Conservation (phyloP, 306 rosid genomes). For the Rubus idaeus region DNA sequence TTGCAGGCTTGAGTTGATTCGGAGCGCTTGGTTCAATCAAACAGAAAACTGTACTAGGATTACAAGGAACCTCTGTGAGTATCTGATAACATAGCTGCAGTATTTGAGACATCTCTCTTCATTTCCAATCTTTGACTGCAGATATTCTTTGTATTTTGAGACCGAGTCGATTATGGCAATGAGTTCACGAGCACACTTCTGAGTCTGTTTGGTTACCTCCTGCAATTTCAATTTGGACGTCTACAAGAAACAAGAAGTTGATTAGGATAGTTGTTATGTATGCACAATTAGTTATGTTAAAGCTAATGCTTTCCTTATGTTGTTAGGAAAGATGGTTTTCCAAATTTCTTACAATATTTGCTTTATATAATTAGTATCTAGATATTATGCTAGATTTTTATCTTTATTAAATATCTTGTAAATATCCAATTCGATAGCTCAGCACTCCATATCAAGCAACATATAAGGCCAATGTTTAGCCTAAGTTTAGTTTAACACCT, state of each 20-base stretch:
- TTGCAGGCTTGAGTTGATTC: background rate
- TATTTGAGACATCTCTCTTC: conserved; percentile 53
- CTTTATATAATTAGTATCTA: too few relatives aligned
- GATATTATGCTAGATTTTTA: too few relatives aligned
- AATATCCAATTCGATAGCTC: too few relatives aligned
- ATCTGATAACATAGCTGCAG: conserved; percentile 53
- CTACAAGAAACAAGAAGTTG: conserved; percentile 38
- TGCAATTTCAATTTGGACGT: conserved; percentile 58
- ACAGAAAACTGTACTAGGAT: conserved; percentile 27
- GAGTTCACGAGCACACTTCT: conserved; percentile 48
- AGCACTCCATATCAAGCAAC: too few relatives aligned
- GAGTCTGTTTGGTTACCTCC: conserved; percentile 53
- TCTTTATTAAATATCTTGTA: too few relatives aligned
- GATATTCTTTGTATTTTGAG: conserved; percentile 59
- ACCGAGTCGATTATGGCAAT: conserved; percentile 54
- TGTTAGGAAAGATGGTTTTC: too few relatives aligned
- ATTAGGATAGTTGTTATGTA: too few relatives aligned
- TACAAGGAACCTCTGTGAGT: conserved; percentile 44
- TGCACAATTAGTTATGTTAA: too few relatives aligned
- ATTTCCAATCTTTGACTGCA: conserved; percentile 57
- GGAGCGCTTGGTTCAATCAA: conserved; percentile 4
- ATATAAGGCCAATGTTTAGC: too few relatives aligned
- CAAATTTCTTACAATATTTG: too few relatives aligned
- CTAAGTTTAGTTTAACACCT: too few relatives aligned
- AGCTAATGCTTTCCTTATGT: too few relatives aligned